Percentiles rank a stretch among this genome's conserved stretches.
phyloP scores from a whole-genome alignment of 2,329 filamentous ascomycete species.

The Microcyclospora tardicrescens region DNA sequence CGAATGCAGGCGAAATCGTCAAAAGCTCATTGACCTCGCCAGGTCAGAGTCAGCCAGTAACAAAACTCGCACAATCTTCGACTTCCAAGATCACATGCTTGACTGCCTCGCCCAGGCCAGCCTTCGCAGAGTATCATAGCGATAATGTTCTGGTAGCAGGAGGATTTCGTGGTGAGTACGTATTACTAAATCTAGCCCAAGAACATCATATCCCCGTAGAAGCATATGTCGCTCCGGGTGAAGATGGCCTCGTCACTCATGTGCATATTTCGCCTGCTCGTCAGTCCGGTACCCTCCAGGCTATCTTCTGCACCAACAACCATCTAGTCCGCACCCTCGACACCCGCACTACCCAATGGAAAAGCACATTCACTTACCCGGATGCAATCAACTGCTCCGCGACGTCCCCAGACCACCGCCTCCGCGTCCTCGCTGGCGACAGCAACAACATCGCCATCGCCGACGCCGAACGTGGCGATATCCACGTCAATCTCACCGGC shows the following conservation, averaged over 20 bases:
- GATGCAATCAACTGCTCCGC: constrained; percentile 61
- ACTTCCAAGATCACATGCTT: constrained; percentile 35
- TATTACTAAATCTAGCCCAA: constrained; percentile 30
- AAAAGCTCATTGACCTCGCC: constrained; percentile 38
- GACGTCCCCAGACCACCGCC: constrained; percentile 55
- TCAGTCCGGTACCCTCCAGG: constrained; percentile 33
- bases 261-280: constrained; percentile 40
- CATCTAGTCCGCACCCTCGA: constrained; percentile 42
- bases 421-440: constrained; percentile 64
- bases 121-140: constrained; percentile 10
- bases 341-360: constrained; percentile 44
- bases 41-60: constrained; percentile 16
- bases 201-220: constrained; percentile 20
- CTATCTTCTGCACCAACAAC: constrained; percentile 47
- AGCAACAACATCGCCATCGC: constrained; percentile 51
- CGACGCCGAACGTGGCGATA: constrained; percentile 46
- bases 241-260: constrained; percentile 46
- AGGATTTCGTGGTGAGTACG: constrained; percentile 46
- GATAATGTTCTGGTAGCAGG: constrained; percentile 41
- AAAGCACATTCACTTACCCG: constrained; percentile 42
- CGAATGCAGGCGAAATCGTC: constrained; percentile 34
- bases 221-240: constrained; percentile 37
- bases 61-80: too few species aligned
- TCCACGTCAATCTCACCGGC: constrained; percentile 40
- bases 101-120: constrained; percentile 23